These are phyloP conservation scores for Rhizoctonia solani DNA, from an alignment of 1,284 basidiomycete genomes.

Conservation along the genomic window DNA sequence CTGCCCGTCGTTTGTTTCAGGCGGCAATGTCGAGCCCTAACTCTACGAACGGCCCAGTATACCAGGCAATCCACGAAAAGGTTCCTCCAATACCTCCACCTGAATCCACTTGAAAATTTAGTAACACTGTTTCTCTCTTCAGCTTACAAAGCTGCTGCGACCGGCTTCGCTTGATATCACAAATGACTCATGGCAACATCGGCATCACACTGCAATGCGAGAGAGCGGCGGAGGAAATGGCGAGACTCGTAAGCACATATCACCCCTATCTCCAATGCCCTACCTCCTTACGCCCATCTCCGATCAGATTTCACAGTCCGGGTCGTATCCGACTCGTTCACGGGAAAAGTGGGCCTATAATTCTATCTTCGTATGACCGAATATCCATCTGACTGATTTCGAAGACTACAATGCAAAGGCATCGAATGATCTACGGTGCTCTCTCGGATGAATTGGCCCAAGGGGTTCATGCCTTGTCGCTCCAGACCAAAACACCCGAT, in stretches of 20 bases:
- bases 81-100: slow-evolving; percentile 44
- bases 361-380: neutral
- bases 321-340: slow-evolving; percentile 69
- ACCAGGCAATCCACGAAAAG: slow-evolving; percentile 58
- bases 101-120: neutral
- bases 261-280: neutral
- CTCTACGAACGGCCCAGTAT: slow-evolving; percentile 49
- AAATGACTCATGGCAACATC: slow-evolving; percentile 78
- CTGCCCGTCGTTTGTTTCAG: slow-evolving; percentile 9
- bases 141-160: slow-evolving; percentile 62
- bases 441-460: slow-evolving; percentile 67
- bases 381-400: neutral
- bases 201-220: slow-evolving; percentile 75
- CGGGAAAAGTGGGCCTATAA: slow-evolving; percentile 61
- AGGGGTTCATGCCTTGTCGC: slow-evolving; percentile 75
- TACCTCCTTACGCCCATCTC: neutral
- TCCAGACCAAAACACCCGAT: slow-evolving; percentile 68
- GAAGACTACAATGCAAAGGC: slow-evolving; percentile 74
- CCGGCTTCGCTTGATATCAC: slow-evolving; percentile 63
- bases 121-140: slow-evolving; percentile 16
- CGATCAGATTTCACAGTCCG: slow-evolving; percentile 73
- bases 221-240: slow-evolving; percentile 62
- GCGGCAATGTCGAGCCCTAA: slow-evolving; percentile 20
- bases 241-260: slow-evolving; percentile 65
- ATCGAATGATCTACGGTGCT: slow-evolving; percentile 72